Evolutionary conservation across 192 early-diverging fungal genomes (phyloP), one percentile per base, ranked within the genome.

Genomic region (Coemansia asiatica): DNA sequence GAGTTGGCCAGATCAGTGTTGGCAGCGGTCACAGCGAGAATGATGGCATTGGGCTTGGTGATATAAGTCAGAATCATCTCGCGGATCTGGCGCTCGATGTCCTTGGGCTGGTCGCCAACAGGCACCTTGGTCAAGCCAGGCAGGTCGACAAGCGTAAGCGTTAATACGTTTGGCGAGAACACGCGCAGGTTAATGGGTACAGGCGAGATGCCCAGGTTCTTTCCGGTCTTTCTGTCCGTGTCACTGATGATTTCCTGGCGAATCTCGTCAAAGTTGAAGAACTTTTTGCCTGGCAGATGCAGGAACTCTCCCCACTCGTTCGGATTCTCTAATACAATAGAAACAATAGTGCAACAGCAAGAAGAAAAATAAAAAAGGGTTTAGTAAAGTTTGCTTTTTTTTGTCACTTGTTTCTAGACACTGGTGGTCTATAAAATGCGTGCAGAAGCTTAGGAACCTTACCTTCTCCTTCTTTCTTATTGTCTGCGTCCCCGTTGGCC

Each of bases 271-370:
- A 99, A 99, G 80, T 98, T 86, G 50, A 82, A 87, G 68, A 97
- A 98, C 85, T 97, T 96, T 73, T 93, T 91, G 8, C 96, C 96
- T 2, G 98, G 98, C 63, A 95, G 79, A 75, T 99, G 98, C 64
- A 99, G 78, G 74, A 99, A 99, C 78, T 99, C 98, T 44, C 98
- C 98, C 95, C 95, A 99, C 77, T 99, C 98, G 46, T 95, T 86
- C 48, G 85, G 77, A 60, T 91, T 89, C 27, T 87, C 64, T 69
- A 78, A 55, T 33, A 6, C n/a, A n/a, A n/a, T n/a, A n/a, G n/a
- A 8, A 8, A 66, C 26, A 10, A 22, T 40, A 53, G 50, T 22
- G 56, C 50, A 44, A 44, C 40, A 12, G 10, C 40, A 44, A 44
- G 29, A 13, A 50, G 22, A 12, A 44, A 44, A 44, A 44, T 44